Conservation (phyloP, 1,284 basidiomycete genomes). For the Mycena citricolor region DNA sequence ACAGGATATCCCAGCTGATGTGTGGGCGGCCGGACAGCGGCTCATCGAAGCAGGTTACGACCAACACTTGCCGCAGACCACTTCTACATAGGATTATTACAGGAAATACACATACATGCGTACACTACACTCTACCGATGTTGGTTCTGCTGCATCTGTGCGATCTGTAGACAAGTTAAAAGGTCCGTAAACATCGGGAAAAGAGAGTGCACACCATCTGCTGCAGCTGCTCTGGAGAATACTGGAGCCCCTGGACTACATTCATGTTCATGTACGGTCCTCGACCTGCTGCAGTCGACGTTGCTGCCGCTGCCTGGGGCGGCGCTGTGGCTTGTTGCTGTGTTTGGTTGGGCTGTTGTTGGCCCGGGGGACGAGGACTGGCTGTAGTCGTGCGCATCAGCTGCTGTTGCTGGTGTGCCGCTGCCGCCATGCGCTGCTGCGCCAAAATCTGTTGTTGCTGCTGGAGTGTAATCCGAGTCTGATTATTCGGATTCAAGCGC, state of each 20-base stretch:
- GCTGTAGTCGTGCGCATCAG: neutral
- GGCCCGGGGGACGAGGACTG: constrained; percentile 16
- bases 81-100: too few species aligned
- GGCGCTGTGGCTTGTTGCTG: constrained; percentile 9
- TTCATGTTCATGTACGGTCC: constrained; percentile 6
- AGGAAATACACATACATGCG: too few species aligned
- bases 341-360: constrained; percentile 7
- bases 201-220: constrained; percentile 5
- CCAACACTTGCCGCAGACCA: constrained; percentile 12
- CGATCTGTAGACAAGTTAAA: constrained; percentile 1
- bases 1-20: constrained; percentile 12
- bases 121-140: too few species aligned
- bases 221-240: constrained; percentile 18
- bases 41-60: constrained; percentile 15
- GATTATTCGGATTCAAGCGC: too few species aligned
- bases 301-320: too few species aligned
- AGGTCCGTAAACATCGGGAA: neutral
- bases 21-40: constrained; percentile 13
- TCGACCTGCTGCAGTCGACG: constrained; percentile 9
- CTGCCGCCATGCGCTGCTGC: too few species aligned
- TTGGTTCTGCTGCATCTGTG: constrained; percentile 7
- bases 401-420: constrained; percentile 12
- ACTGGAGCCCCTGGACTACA: constrained; percentile 13
- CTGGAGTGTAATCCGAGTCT: too few species aligned
- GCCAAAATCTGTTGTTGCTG: constrained; percentile 7